Evolutionary conservation across 2,329 filamentous ascomycete species (phyloP).

Genomic region (Teratosphaeria gauchensis): DNA sequence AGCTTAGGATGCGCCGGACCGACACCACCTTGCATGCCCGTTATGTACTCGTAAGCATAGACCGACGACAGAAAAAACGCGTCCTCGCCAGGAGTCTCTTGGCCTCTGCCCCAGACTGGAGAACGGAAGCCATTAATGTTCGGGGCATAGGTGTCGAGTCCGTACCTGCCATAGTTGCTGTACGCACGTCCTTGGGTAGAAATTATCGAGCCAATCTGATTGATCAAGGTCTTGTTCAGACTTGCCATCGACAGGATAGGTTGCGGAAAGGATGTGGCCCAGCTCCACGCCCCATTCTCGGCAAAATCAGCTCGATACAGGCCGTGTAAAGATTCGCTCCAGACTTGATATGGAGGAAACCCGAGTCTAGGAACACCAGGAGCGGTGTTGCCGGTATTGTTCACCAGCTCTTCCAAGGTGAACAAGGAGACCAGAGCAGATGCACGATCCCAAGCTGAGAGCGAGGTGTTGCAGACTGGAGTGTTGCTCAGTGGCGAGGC

Average conservation of each 20-base stretch:
- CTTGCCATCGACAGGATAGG: conserved; percentile 52
- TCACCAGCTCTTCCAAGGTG: conserved; percentile 45
- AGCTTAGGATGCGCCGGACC: conserved; percentile 22
- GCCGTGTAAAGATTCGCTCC: conserved; percentile 50
- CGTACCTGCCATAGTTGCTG: conserved; percentile 38
- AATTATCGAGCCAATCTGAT: conserved; percentile 45
- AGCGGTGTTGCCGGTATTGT: conserved; percentile 37
- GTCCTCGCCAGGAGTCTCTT: conserved; percentile 31
- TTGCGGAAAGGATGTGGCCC: conserved; percentile 54
- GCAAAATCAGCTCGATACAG: conserved; percentile 18
- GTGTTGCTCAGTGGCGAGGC: conserved; percentile 40
- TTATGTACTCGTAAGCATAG: conserved; percentile 20
- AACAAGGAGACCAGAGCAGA: conserved; percentile 41
- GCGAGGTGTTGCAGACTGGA: conserved; percentile 39
- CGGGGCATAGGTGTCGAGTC: conserved; percentile 51
- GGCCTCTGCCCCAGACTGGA: conserved; percentile 30
- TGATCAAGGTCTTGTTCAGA: conserved; percentile 52
- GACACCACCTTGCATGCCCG: conserved; percentile 20
- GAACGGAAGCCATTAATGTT: conserved; percentile 55
- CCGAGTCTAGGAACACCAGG: conserved; percentile 46
- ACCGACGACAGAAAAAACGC: conserved; percentile 7
- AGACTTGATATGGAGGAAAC: conserved; percentile 47
- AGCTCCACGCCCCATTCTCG: conserved; percentile 32
- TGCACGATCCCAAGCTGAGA: conserved; percentile 19
- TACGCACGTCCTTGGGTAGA: conserved; percentile 54